Conservation (phyloP, 192 early-diverging fungal species). For the Powellomyces hirtus region DNA sequence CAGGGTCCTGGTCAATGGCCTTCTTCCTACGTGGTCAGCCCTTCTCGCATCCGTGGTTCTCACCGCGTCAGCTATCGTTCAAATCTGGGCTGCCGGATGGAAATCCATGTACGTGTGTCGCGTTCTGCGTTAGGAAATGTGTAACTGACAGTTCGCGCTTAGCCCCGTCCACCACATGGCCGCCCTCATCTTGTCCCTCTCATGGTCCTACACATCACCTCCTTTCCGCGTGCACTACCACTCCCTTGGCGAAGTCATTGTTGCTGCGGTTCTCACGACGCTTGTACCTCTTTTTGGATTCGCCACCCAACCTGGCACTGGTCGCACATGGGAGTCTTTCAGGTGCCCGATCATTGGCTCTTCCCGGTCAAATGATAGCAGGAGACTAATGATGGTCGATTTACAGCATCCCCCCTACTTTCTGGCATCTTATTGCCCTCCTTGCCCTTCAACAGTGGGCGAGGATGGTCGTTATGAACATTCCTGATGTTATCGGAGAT, state of each 20-base stretch:
- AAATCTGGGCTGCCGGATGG: conserved; percentile 6
- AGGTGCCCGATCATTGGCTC: too few relatives aligned
- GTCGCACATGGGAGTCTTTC: background rate
- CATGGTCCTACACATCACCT: conserved; percentile 6
- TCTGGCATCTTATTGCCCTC: conserved; percentile 2
- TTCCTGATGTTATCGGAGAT: conserved; percentile 4
- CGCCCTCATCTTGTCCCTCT: background rate
- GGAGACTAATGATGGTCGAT: too few relatives aligned
- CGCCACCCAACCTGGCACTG: conserved; percentile 6
- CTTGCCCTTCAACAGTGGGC: conserved; percentile 14
- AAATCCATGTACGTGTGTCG: background rate
- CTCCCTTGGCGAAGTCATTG: conserved; percentile 10
- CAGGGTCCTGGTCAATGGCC: conserved; percentile 5
- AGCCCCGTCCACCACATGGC: background rate
- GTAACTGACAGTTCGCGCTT: background rate
- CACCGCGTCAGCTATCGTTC: background rate
- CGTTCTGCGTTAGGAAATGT: background rate
- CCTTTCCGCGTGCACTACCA: conserved; percentile 12
- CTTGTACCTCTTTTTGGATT: conserved; percentile 1
- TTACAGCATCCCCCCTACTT: background rate
- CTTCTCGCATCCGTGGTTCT: background rate
- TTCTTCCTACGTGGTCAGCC: conserved; percentile 11
- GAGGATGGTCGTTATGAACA: conserved; percentile 12
- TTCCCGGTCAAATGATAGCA: too few relatives aligned
- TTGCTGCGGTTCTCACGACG: conserved; percentile 2